Evolutionary conservation across 768 basidiomycete genomes (phyloP).

Genomic region (Rossbeevera mucosa): DNA sequence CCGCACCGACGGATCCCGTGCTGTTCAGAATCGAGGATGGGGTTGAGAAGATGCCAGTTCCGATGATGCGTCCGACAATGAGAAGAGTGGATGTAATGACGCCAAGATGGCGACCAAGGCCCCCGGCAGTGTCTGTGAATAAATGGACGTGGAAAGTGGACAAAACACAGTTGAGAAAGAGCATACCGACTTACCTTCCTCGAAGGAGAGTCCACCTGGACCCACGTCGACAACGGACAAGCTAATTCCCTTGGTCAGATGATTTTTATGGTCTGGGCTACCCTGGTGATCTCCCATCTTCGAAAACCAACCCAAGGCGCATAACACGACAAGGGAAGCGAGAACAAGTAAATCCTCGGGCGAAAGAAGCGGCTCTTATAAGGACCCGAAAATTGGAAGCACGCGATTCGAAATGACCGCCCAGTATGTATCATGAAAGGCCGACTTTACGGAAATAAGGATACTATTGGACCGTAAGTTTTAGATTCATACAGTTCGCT

Average conservation of each 20-base stretch:
- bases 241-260: background rate
- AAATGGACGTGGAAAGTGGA: background rate
- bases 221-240: slow-evolving; percentile 18
- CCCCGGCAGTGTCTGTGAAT: slow-evolving; percentile 43
- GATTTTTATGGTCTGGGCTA: background rate
- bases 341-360: background rate
- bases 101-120: slow-evolving; percentile 53
- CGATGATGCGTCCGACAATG: slow-evolving; percentile 53
- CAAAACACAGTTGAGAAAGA: background rate
- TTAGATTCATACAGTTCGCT: background rate
- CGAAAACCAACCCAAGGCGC: background rate
- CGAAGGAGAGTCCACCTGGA: slow-evolving; percentile 44
- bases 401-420: background rate
- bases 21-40: slow-evolving; percentile 53
- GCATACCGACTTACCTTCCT: slow-evolving; percentile 36
- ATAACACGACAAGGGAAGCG: slow-evolving; percentile 2
- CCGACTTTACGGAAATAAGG: background rate
- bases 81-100: slow-evolving; percentile 51
- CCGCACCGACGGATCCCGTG: slow-evolving; percentile 55
- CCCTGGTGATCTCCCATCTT: background rate
- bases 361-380: background rate
- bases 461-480: background rate
- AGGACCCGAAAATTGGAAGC: background rate
- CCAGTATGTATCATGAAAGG: background rate
- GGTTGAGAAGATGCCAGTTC: slow-evolving; percentile 58